Conservation (phyloP, 192 early-diverging fungal species). For the Dissophora ornata region DNA sequence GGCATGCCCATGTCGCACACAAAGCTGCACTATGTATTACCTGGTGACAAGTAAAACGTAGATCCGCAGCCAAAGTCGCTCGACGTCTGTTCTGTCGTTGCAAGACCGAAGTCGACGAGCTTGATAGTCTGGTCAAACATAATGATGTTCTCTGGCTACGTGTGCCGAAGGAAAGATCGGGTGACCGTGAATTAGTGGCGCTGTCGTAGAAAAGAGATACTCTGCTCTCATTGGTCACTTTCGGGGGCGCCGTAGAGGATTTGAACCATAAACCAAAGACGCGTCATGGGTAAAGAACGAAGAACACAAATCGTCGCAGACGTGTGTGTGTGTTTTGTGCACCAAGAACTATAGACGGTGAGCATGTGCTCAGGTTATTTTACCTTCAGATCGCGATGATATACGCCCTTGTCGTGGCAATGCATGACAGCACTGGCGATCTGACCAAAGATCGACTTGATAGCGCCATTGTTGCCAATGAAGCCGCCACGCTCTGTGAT, state of each 20-base stretch:
- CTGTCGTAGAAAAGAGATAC: not conserved
- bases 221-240: conserved; percentile 7
- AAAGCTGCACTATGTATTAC: conserved; percentile 57
- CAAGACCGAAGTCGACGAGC: conserved; percentile 95
- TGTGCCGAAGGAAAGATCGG: not conserved
- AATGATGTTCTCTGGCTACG: conserved; percentile 83
- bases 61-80: conserved; percentile 76
- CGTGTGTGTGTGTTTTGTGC: too few species aligned
- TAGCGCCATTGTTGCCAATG: conserved; percentile 74
- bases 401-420: conserved; percentile 74
- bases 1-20: not conserved
- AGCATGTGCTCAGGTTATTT: not conserved
- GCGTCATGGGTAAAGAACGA: too few species aligned
- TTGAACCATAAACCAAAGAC: not conserved
- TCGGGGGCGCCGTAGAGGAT: not conserved
- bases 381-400: conserved; percentile 79
- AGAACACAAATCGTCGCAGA: too few species aligned
- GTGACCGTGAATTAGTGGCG: not conserved
- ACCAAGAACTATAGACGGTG: too few species aligned
- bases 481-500: conserved; percentile 87
- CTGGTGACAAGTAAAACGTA: conserved; percentile 68
- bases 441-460: conserved; percentile 85
- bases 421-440: conserved; percentile 85
- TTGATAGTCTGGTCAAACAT: conserved; percentile 79
- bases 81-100: conserved; percentile 75